phyloP scores from a whole-genome alignment of 176 grass and related monocot species.

The Musa acuminata region DNA sequence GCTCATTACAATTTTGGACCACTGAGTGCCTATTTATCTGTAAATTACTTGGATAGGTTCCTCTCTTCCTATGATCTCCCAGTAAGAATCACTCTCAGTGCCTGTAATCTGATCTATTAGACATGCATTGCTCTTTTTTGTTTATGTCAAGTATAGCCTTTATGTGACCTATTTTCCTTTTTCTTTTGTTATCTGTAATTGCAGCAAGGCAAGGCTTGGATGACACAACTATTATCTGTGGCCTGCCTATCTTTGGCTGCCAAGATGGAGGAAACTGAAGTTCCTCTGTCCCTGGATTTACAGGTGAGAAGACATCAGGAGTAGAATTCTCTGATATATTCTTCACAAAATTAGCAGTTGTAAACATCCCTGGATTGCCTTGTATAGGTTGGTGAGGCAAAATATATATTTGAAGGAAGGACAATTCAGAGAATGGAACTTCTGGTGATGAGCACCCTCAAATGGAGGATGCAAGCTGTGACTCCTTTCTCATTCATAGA shows the following conservation, averaged over 20 bases:
- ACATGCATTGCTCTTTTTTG: neutral
- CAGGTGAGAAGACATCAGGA: neutral
- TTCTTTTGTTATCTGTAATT: neutral
- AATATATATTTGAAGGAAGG: conserved; percentile 58
- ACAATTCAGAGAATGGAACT: conserved; percentile 93
- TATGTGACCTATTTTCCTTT: neutral
- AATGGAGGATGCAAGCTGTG: conserved; percentile 81
- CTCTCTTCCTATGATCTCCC: neutral
- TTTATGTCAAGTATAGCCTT: neutral
- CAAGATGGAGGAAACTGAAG: neutral
- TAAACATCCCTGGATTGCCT: conserved; percentile 6
- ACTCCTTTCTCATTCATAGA: conserved; percentile 83
- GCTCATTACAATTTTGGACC: neutral
- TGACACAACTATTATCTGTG: neutral
- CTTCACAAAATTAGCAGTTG: neutral
- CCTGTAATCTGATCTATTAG: neutral
- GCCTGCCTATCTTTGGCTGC: neutral
- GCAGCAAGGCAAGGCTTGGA: neutral
- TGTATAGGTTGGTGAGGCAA: conserved; percentile 44
- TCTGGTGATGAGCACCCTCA: conserved; percentile 67
- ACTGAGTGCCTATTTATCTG: neutral
- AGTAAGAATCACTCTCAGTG: neutral
- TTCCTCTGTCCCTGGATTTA: neutral
- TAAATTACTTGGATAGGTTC: conserved; percentile 2
- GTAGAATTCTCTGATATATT: neutral